Base-by-base conservation (phyloP, 176 grass and related monocot species). In the Canna indica region DNA sequence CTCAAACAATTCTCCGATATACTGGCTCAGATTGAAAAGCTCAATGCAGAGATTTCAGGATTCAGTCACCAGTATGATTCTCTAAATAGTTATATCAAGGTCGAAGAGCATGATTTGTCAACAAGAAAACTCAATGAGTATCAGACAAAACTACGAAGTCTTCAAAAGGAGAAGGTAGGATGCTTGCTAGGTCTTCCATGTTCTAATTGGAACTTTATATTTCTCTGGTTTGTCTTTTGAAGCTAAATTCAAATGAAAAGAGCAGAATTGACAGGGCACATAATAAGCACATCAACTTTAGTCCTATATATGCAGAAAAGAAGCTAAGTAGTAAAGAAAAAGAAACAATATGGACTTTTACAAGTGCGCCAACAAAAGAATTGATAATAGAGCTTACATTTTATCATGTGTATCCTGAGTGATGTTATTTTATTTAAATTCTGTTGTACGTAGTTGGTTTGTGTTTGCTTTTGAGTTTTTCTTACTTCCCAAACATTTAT, bases 81-180 rank as follows among this genome's bases (percentile, higher is more conserved):
- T 74, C 78, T 62, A 16, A 16, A 22, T 25, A 80, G 68, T 38
- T 59, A 56, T 75, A 30, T 78, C 54, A 90, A 77, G 45, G 83
- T 87, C 72, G 71, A 73, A 73, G 80, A 90, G 18, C 82, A 90
- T 82, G 94, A 99, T 82, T 83, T 99, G 72, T 99, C 94, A 59
- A 87, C 83, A 28, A 85, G 84, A 76, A 88, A 77, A 64, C 85
- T 99, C 71, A 73, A 82, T 60, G 89, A 93, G 75, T 86, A 77
- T 85, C 89, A 99, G 80, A 75, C 80, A 47, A 84, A 93, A 67
- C 73, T 99, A 66, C 75, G 68, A 30, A 83, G 64, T 77, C 83
- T 99, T 59, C 84, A 99, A 72, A 90, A 89, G 32, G 89, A 93
- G 27, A 99, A 99, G 86, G 94, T 92, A 84, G 48, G 56, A 59